Evolutionary conservation across 1,139 yeast species (phyloP), one percentile per base, ranked within the genome.

Genomic region (Blastobotrys ciferrii): DNA sequence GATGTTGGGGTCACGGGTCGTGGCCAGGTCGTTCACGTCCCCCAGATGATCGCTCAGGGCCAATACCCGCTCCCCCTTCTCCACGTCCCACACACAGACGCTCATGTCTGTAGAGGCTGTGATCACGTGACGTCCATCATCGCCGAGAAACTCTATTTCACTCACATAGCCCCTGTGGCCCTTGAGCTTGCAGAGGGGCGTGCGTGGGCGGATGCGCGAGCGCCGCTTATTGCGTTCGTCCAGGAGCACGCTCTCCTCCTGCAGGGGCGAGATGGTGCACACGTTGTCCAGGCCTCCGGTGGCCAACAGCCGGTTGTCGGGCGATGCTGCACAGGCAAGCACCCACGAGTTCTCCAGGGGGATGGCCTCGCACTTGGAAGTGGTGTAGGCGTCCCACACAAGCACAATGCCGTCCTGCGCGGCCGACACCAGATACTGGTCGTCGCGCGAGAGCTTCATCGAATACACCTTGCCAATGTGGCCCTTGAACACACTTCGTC

Each of bases 41-140:
- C 95, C 95, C 23, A 84, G 66, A 67, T 89, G 96, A 52, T 85
- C 95, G 9, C 79, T 68, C 63, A 77, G 87, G 43, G 80, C 83
- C 32, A 79, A 69, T 1, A 76, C 67, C 54, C 77, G 73, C 23
- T 70, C 70, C 0, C 87, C 83, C 54, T 78, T 78, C 25, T 74
- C 71, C 25, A 87, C 72, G 64, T 91, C 96, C 97, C 97, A 91
- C 50, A 82, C 65, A 2, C 79, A 75, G 58, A 89, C 78, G 1
- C 94, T 80, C 83, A 83, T 81, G 64, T 91, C 97, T 3, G 96
- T 96, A 44, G 92, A 82, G 1, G 84, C 77, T 0, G 95, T 86
- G 13, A 87, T 61, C 0, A 87, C 63, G n/a, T 73, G 73, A 6
- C 74, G 68, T 49, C 79, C 75, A 51, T 76, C 74, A 9, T 23